Base-by-base conservation (phyloP, 2,329 filamentous ascomycete genomes). In the Madurella fahalii region DNA sequence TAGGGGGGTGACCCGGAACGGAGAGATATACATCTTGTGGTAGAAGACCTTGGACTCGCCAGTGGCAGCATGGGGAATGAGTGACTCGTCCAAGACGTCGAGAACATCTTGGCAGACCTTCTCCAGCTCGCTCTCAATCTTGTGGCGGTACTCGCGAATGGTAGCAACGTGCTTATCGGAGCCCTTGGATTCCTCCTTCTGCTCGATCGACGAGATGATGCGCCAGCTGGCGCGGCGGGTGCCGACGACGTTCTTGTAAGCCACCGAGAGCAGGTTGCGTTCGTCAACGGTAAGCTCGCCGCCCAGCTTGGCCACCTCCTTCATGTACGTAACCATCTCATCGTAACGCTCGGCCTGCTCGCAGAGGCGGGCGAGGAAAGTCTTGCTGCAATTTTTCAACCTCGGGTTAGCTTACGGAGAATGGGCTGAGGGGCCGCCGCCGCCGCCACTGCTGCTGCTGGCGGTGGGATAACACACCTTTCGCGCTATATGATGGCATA, bases 321-420 rank as follows among this genome's bases (percentile, higher is more conserved):
- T 97, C 94, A 97, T 97, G 82, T 93, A 96, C 73, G 86, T 91
- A 69, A 97, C 93, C 93, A 97, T 97, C 81, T 97, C 94, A 93
- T 99, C 93, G 80, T 99, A 99, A 74, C 93, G 93, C 85, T 97
- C 94, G 74, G 94, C 94, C 86, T 99, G 94, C 89, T 97, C 94
- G 84, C 94, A 97, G 74, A 99, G 91, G 81, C 94, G 87, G 77
- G 94, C 94, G 77, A 97, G 90, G 85, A 97, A 97, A 74, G 94
- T 97, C 87, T 97, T 97, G 88, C 91, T 96, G 75, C 73, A 66
- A 50, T 52, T 57, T 53, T 45, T 51, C 15, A 54, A n/a, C 17
- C 17, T 52, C 48, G 48, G 50, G 58, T 64, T 57, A 64, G 63
- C 53, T 49, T 25, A 40, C 47, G 41, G 52, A 31, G 30, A 47